Conservation (phyloP, 345 rosid species). For the Eucalyptus dawsonii region DNA sequence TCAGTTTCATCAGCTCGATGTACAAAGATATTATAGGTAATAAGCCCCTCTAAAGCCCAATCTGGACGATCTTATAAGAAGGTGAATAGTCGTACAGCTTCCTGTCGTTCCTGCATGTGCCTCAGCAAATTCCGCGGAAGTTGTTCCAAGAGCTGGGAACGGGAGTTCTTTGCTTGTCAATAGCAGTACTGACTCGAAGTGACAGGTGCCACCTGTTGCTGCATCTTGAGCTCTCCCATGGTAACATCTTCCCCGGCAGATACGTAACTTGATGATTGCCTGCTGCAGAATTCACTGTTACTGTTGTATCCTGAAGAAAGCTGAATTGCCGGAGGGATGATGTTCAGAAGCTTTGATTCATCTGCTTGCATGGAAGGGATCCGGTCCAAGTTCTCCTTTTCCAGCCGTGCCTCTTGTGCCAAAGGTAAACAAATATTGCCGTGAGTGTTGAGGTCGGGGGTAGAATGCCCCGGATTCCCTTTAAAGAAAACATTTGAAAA, state of each 20-base stretch:
- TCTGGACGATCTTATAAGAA: neutral
- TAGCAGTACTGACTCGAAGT: conserved; percentile 23
- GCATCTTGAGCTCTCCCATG: conserved; percentile 37
- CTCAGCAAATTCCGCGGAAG: conserved; percentile 32
- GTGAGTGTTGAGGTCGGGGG: neutral
- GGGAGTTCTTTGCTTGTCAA: conserved; percentile 8
- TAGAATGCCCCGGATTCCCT: neutral
- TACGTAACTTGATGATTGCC: conserved; percentile 28
- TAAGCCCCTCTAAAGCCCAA: neutral
- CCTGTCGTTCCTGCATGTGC: neutral
- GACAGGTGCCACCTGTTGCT: conserved; percentile 11
- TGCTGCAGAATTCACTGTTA: conserved; percentile 39
- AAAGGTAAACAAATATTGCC: neutral
- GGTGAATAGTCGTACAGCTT: neutral
- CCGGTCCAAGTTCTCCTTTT: neutral
- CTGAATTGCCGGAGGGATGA: conserved; percentile 4
- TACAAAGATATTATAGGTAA: neutral
- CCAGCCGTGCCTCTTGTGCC: neutral
- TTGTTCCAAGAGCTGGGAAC: conserved; percentile 34
- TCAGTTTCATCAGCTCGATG: neutral
- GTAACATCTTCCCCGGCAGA: conserved; percentile 26
- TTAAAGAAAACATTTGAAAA: neutral
- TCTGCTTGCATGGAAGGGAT: conserved; percentile 22
- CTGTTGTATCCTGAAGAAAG: conserved; percentile 20
- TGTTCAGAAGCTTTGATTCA: conserved; percentile 24